phyloP scores from a whole-genome alignment of 2,329 filamentous ascomycete species.

The Geoglossum cookeanum region DNA sequence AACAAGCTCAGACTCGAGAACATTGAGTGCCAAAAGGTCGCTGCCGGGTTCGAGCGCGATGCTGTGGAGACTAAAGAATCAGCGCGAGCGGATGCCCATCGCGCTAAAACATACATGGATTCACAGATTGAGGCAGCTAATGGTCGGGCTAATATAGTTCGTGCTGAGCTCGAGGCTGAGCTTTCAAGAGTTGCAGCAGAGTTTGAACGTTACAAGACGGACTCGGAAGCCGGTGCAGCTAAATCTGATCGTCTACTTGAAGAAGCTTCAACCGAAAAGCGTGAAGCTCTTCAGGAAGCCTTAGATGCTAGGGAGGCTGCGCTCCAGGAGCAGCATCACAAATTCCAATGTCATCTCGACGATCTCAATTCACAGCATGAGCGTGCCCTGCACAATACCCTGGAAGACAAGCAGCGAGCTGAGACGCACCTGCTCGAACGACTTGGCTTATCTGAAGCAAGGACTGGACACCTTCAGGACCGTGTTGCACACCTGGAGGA shows the following conservation, averaged over 20 bases:
- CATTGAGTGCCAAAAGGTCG: conserved; percentile 49
- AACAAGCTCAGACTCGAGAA: conserved; percentile 41
- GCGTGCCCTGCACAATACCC: conserved; percentile 49
- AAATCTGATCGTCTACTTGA: conserved; percentile 72
- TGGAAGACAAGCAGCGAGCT: conserved; percentile 64
- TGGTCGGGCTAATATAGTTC: conserved; percentile 66
- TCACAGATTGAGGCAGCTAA: conserved; percentile 68
- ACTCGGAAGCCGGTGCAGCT: conserved; percentile 62
- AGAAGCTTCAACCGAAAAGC: conserved; percentile 53
- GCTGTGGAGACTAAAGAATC: conserved; percentile 69
- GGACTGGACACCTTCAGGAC: conserved; percentile 49
- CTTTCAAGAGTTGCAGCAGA: conserved; percentile 52
- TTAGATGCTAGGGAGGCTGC: conserved; percentile 32
- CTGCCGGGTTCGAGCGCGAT: conserved; percentile 56
- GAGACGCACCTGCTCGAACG: conserved; percentile 68
- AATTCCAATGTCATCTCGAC: conserved; percentile 50
- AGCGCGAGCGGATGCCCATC: conserved; percentile 61
- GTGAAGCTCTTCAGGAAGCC: conserved; percentile 35
- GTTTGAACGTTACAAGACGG: conserved; percentile 57
- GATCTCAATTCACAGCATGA: conserved; percentile 60
- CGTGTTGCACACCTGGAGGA: conserved; percentile 73
- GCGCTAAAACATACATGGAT: conserved; percentile 60
- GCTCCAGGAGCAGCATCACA: conserved; percentile 36
- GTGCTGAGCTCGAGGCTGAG: conserved; percentile 66
- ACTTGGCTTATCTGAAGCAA: conserved; percentile 64